Evolutionary conservation across 2,329 filamentous ascomycete genomes (phyloP).

Genomic region (Pestalotiopsis sp.): DNA sequence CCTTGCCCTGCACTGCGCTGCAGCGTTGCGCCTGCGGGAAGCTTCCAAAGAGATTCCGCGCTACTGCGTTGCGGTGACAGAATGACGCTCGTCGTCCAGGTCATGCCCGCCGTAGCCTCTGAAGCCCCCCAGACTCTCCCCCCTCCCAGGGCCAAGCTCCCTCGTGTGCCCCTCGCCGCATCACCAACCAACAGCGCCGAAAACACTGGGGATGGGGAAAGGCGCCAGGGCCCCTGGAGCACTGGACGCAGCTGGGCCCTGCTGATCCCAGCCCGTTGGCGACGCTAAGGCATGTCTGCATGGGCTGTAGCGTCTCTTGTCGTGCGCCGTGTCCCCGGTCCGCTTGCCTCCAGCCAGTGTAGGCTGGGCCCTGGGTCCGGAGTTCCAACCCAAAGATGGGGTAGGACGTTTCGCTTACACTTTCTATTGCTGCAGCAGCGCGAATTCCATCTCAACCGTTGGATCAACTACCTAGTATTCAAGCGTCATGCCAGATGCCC

Average conservation of each 20-base stretch:
- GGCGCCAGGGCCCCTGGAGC: background rate
- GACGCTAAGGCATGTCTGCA: background rate
- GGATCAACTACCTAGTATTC: too few species aligned
- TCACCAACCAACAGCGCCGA: background rate
- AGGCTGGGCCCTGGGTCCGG: background rate
- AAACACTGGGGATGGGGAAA: constrained; percentile 4
- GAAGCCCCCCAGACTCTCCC: background rate
- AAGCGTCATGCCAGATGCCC: too few species aligned
- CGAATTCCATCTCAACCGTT: background rate
- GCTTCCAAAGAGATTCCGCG: constrained; percentile 11
- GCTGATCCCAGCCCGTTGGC: constrained; percentile 10
- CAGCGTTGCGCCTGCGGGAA: background rate
- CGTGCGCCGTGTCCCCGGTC: background rate
- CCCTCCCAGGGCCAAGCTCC: background rate
- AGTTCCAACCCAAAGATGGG: background rate
- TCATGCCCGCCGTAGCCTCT: background rate
- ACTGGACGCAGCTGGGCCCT: background rate
- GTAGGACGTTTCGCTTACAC: background rate
- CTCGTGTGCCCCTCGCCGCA: background rate
- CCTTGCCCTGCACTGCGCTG: background rate
- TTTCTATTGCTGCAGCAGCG: background rate
- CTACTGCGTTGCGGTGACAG: constrained; percentile 7
- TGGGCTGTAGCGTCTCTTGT: background rate
- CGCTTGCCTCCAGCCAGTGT: background rate
- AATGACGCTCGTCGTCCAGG: background rate